These are phyloP conservation scores for Cadophora sp. DNA, from an alignment of 2,329 filamentous ascomycete species.

Conservation along the genomic window DNA sequence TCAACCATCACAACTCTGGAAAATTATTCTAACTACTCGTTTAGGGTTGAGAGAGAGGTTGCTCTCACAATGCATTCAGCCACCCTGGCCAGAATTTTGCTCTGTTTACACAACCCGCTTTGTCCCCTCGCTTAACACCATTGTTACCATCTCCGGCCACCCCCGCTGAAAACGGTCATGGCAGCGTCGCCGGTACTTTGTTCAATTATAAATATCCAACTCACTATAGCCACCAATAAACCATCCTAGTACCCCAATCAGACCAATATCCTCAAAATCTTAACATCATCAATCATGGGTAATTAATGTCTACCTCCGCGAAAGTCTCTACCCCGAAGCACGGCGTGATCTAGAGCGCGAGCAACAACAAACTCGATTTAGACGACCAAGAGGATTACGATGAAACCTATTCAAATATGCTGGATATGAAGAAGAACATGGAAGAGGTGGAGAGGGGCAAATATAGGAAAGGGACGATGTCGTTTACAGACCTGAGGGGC, in stretches of 20 bases:
- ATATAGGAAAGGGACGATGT: background rate
- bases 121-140: conserved; percentile 1
- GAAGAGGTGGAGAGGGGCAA: background rate
- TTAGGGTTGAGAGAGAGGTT: background rate
- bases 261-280: background rate
- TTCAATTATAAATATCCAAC: background rate
- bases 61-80: background rate
- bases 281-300: background rate
- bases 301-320: background rate
- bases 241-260: background rate
- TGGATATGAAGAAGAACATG: background rate
- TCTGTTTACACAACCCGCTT: background rate
- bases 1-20: background rate
- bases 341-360: background rate
- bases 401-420: background rate
- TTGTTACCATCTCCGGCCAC: background rate
- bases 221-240: background rate
- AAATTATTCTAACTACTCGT: background rate
- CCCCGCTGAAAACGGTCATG: background rate
- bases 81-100: background rate
- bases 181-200: background rate
- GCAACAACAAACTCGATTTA: conserved; percentile 6
- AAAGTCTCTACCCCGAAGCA: background rate
- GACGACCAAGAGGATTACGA: background rate
- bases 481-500: background rate